A percentile compares a stretch with the other conserved stretches of the same genome.
These are phyloP conservation scores for Pythium biforme DNA, from an alignment of 352 stramenopile species.

Conservation along the genomic window DNA sequence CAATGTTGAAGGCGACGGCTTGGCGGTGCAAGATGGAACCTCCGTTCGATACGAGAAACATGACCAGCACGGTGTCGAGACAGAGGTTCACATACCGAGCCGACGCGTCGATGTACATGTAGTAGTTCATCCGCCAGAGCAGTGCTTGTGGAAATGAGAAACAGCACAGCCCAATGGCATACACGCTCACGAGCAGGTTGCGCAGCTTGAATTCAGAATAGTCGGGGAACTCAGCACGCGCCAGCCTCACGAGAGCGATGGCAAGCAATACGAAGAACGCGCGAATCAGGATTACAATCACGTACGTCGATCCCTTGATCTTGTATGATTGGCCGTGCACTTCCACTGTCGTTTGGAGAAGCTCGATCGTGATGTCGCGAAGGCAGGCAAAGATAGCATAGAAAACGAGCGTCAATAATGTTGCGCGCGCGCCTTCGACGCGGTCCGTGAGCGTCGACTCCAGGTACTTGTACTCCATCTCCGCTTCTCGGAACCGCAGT, in stretches of 20 bases:
- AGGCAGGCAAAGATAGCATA: constrained; percentile 70
- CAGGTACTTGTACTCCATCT: constrained; percentile 78
- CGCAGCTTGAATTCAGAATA: constrained; percentile 63
- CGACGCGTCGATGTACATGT: constrained; percentile 57
- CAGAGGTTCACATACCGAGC: constrained; percentile 76
- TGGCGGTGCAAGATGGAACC: constrained; percentile 76
- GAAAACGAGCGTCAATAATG: constrained; percentile 45
- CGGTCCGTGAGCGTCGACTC: constrained; percentile 59
- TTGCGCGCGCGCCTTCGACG: constrained; percentile 62
- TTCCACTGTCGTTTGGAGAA: constrained; percentile 32
- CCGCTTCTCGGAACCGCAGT: constrained; percentile 61
- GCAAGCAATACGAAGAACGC: constrained; percentile 30
- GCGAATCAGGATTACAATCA: constrained; percentile 44
- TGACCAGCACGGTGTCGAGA: constrained; percentile 72
- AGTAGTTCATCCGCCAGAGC: constrained; percentile 62
- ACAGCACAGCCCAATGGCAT: constrained; percentile 51
- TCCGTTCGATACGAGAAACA: constrained; percentile 85
- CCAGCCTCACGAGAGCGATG: constrained; percentile 32
- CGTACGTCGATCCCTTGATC: constrained; percentile 37
- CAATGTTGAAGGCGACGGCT: constrained; percentile 55
- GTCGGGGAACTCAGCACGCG: constrained; percentile 47
- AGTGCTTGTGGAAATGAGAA: constrained; percentile 49
- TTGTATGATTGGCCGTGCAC: constrained; percentile 22
- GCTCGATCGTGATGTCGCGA: constrained; percentile 57
- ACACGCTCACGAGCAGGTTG: constrained; percentile 59